Evolutionary conservation across 805 yeast species (phyloP), one percentile per base, ranked within the genome.

Genomic region (Priceomyces carsonii): DNA sequence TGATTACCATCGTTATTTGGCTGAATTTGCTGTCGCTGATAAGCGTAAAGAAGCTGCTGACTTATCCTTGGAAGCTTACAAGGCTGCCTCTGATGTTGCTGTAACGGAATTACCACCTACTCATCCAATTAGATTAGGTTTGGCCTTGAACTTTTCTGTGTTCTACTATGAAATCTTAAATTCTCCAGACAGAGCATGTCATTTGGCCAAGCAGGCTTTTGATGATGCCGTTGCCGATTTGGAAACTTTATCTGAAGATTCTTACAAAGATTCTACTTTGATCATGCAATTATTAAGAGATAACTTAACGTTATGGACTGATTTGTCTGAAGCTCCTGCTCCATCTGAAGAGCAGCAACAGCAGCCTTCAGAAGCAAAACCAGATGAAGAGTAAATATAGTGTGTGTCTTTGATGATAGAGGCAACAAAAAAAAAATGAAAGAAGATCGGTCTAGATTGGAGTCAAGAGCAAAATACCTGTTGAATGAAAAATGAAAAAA

Each of bases 181-280:
- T 71, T 86, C 96, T 41, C 98, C 99, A 56, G 97, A 91, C 66
- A 87, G 95, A 69, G 99, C 99, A 53, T 91, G 99, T 69, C 95
- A 90, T 66, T 80, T 91, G 66, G 99, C 99, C 58, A 93, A 91
- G 71, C 96, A 91, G 73, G 98, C 99, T 25, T 91, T 93, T 55
- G 99, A 91, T 69, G 98, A 91, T 62, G 99, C 99, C 47, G 95
- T 91, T 63, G 96, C 99, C 47, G 98, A 93, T 73, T 80, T 91
- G 65, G 99, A 91, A 72, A 87, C 97, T 50, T 77, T 91, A 62
- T 86, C 95, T 29, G 99, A 91, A 73, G 99, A 91, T 74, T 85
- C 96, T 51, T 91, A 93, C 82, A 93, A 91, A 71, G 99, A 91
- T 69, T 89, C 97, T 47, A 93, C 98, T 53, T 81, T 93, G 66